Evolutionary conservation across 129 eudicot genomes (phyloP).

Genomic region (Helichrysum umbraculigerum): DNA sequence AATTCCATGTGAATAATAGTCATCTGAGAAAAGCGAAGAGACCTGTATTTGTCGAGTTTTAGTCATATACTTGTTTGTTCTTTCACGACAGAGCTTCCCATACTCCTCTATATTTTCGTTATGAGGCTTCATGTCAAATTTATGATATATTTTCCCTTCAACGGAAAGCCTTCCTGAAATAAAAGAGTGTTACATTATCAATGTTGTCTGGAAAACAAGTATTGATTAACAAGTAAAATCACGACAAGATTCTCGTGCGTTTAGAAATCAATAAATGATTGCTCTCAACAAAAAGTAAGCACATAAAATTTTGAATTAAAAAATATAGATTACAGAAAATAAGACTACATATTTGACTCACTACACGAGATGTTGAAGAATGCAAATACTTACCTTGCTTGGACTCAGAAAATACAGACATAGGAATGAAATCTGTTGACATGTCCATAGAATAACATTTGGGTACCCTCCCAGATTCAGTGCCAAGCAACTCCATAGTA

Average conservation of each 20-base stretch:
- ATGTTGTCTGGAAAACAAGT: constrained; percentile 3
- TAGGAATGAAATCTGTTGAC: constrained; percentile 80
- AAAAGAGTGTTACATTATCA: neutral
- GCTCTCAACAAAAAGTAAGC: neutral
- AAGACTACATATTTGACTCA: neutral
- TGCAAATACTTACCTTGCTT: constrained; percentile 56
- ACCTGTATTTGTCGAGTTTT: constrained; percentile 82
- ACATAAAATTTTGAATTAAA: neutral
- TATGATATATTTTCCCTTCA: constrained; percentile 78
- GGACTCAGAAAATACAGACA: constrained; percentile 88
- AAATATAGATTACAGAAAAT: neutral
- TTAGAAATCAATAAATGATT: neutral
- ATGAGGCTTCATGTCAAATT: constrained; percentile 97
- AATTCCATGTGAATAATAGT: neutral
- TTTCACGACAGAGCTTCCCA: constrained; percentile 77
- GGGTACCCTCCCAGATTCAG: constrained; percentile 60
- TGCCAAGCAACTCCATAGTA: constrained; percentile 83
- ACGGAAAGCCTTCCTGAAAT: constrained; percentile 62
- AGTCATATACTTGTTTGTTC: constrained; percentile 67
- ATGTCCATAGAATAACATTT: constrained; percentile 78
- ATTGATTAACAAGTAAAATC: neutral
- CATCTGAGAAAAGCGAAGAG: neutral
- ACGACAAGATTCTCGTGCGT: neutral
- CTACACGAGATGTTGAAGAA: neutral
- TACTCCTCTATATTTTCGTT: constrained; percentile 61